Conservation (phyloP, 176 grass and related monocot genomes). For the Triticum aestivum region IWGSC_CS_RefSeq_v2.1 NC_057807.1:633571872-633572371, state of each 20-base stretch:
- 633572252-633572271: conserved; percentile 1
- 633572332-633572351: background rate
- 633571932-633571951: too few species aligned
- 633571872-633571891: too few species aligned
- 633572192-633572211: conserved; percentile 1
- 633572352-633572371: background rate
- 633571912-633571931: too few species aligned
- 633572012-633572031: too few species aligned
- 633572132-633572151: background rate
- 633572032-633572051: too few species aligned
- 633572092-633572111: background rate
- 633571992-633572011: too few species aligned
- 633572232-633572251: background rate
- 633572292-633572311: conserved; percentile 7
- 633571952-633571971: too few species aligned
- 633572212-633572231: conserved; percentile 21
- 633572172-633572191: background rate
- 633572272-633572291: background rate
- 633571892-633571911: too few species aligned
- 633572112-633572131: conserved; percentile 15
- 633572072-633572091: background rate
- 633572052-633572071: background rate
- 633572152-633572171: background rate
- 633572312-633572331: background rate
- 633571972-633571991: too few species aligned